Evolutionary conservation across 805 yeast genomes (phyloP).

Genomic region (Hanseniaspora lindneri): DNA sequence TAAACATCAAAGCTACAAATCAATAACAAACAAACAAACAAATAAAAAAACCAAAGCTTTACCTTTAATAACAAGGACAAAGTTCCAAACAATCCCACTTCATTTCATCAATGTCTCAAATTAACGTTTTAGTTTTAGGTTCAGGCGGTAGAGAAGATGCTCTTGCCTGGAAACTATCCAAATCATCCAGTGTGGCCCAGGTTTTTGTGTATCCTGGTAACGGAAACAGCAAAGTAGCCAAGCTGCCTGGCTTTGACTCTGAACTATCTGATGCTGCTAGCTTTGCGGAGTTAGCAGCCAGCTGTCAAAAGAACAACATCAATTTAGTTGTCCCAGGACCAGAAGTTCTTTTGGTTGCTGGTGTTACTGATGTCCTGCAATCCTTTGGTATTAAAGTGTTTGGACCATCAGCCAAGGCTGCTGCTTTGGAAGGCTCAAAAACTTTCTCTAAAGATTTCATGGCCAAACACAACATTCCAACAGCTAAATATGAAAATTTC

Average conservation of each 20-base stretch:
- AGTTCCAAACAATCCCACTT: background rate
- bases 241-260: slow-evolving; percentile 20
- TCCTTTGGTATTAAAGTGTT: slow-evolving; percentile 75
- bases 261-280: slow-evolving; percentile 62
- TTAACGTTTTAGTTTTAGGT: slow-evolving; percentile 76
- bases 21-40: too few relatives aligned
- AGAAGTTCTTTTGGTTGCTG: slow-evolving; percentile 97
- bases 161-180: slow-evolving; percentile 77
- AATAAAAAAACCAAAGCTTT: background rate
- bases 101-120: slow-evolving; percentile 14
- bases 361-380: slow-evolving; percentile 60
- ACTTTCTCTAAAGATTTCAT: slow-evolving; percentile 87
- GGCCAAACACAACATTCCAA: slow-evolving; percentile 85
- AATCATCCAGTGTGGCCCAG: slow-evolving; percentile 56
- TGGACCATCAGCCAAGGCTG: slow-evolving; percentile 90
- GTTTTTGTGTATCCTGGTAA: slow-evolving; percentile 94
- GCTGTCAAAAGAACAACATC: slow-evolving; percentile 61
- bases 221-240: slow-evolving; percentile 65
- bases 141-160: slow-evolving; percentile 99
- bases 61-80: too few relatives aligned
- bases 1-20: too few relatives aligned
- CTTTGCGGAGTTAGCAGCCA: slow-evolving; percentile 51
- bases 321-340: slow-evolving; percentile 91
- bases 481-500: slow-evolving; percentile 83
- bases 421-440: slow-evolving; percentile 92